These are phyloP conservation scores for Chamaenerion angustifolium DNA, from an alignment of 345 rosid species.

Conservation along the genomic window DNA sequence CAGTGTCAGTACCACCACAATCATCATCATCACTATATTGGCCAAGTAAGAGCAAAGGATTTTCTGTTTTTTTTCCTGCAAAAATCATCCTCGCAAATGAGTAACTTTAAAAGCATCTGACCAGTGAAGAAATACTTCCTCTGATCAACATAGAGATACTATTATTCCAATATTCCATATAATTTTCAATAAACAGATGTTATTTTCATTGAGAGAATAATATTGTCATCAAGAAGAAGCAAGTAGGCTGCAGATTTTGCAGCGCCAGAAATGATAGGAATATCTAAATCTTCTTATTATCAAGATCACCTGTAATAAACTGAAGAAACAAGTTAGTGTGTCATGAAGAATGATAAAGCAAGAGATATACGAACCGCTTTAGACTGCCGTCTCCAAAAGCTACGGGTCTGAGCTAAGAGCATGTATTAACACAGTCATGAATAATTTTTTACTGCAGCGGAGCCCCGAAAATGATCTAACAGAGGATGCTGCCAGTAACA, in stretches of 20 bases:
- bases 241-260: slow-evolving; percentile 10
- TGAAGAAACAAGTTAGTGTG: slow-evolving; percentile 48
- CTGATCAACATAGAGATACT: background rate
- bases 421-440: slow-evolving; percentile 52
- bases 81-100: slow-evolving; percentile 27
- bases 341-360: slow-evolving; percentile 42
- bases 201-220: background rate
- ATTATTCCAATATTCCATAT: no score
- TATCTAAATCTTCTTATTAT: slow-evolving; percentile 16
- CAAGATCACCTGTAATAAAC: slow-evolving; percentile 53
- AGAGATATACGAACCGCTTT: slow-evolving; percentile 94
- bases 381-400: slow-evolving; percentile 47
- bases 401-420: slow-evolving; percentile 55
- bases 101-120: slow-evolving; percentile 13
- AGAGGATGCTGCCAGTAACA: slow-evolving; percentile 55
- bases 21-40: slow-evolving; percentile 79
- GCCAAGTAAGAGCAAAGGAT: slow-evolving; percentile 79
- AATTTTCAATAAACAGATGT: no score
- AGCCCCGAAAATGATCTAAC: slow-evolving; percentile 49
- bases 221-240: background rate
- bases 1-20: slow-evolving; percentile 35
- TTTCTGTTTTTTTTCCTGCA: slow-evolving; percentile 63
- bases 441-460: slow-evolving; percentile 43
- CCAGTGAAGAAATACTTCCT: background rate
- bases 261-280: slow-evolving; percentile 10